Evolutionary conservation across 805 yeast species (phyloP), one percentile per base, ranked within the genome.

Genomic region (Cyberlindnera meyerae): DNA sequence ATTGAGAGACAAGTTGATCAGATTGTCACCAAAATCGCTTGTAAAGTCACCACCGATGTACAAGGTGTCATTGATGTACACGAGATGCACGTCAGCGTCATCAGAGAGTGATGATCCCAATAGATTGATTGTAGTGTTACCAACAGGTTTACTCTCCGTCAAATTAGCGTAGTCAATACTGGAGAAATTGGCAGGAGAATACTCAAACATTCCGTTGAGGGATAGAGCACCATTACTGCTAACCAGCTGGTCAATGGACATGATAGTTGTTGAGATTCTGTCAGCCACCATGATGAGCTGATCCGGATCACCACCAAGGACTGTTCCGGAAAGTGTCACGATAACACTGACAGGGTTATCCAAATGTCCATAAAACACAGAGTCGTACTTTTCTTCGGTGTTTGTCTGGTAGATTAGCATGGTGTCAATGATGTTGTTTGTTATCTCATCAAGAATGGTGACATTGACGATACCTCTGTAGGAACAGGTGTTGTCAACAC

Each of bases 171-270:
- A 47, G 11, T 58, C 51, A 18, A 57, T 45, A 11, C 50, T 43
- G 5, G 81, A 63, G 55, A 83, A 86, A 55, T 88, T 88, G 3
- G 73, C 59, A 25, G 78, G 61, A 1, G 86, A 78, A 58, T 81
- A 93, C 61, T 90, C 96, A 53, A 90, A 86, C 15, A 90, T 50
- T 8, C 95, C 95, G 56, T 84, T 82, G 34, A 89, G 56, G 2
- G 66, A 52, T 24, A 77, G 40, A 1, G 66, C 51, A 2, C 63
- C 57, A 34, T 62, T 58, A 6, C 63, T 47, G 27, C 49, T 44
- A 14, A 43, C 49, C 33, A 68, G 43, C 9, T 43, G 57, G 49
- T 74, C 79, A 37, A 77, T 58, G 4, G 68, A 60, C 3, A 67
- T 62, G 34, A 77, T 67, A 30, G 66, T 62, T 2, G 79, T 69